These are phyloP conservation scores for Pisolithus thermaeus DNA, from an alignment of 1,284 basidiomycete genomes.

Conservation along the genomic window DNA sequence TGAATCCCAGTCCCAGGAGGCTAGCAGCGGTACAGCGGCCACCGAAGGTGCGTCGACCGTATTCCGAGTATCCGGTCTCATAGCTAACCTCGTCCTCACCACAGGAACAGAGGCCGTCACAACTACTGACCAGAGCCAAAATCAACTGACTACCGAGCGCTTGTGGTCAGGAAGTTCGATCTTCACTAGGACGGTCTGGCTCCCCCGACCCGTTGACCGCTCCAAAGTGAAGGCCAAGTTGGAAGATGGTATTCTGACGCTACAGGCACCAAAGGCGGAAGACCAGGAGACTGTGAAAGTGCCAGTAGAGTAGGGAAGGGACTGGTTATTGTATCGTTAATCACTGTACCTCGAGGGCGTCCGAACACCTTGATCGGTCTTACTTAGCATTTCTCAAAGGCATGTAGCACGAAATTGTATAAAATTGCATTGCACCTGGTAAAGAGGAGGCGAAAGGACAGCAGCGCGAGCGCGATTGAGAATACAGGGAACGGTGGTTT, in stretches of 20 bases:
- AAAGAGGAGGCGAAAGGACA: too few relatives aligned
- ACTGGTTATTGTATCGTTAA: too few relatives aligned
- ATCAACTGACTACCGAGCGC: conserved; percentile 53
- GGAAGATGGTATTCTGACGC: conserved; percentile 61
- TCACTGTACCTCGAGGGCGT: background rate
- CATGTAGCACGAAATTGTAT: too few relatives aligned
- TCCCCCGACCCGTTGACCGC: conserved; percentile 58
- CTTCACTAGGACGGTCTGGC: conserved; percentile 65
- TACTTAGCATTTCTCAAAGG: background rate
- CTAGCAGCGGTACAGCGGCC: conserved; percentile 5
- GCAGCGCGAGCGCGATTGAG: too few relatives aligned
- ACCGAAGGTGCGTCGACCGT: conserved; percentile 13
- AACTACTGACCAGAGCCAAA: conserved; percentile 31
- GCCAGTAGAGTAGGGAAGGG: conserved; percentile 15
- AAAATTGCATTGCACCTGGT: too few relatives aligned
- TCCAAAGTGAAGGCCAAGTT: conserved; percentile 58
- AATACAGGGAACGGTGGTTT: too few relatives aligned
- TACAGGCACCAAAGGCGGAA: conserved; percentile 55
- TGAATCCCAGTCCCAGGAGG: conserved; percentile 17
- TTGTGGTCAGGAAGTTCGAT: conserved; percentile 46
- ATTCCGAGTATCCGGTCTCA: background rate
- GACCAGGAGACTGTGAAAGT: conserved; percentile 39
- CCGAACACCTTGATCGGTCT: background rate
- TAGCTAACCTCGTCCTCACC: conserved; percentile 2
- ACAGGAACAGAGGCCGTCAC: conserved; percentile 22